Evolutionary conservation across 73 alveolate genomes (phyloP).

Genomic region (Breviolum minutum): DNA sequence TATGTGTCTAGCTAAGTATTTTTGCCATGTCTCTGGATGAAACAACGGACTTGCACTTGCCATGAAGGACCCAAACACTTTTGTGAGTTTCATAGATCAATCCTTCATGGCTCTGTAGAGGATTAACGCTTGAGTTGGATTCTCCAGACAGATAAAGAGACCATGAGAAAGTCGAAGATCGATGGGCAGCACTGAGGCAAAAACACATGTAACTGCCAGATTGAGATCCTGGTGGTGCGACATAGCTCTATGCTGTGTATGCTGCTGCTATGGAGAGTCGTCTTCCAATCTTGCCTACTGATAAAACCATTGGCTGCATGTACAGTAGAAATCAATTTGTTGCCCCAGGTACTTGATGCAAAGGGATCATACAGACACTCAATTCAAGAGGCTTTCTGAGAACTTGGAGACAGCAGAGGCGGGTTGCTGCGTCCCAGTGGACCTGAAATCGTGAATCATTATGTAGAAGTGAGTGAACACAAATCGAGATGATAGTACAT

Average conservation of each 20-base stretch:
- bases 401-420: constrained; percentile 67
- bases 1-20: constrained; percentile 2
- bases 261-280: background rate
- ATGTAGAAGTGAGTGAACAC: no score
- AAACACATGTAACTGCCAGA: constrained; percentile 77
- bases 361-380: constrained; percentile 87
- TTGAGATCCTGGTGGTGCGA: constrained; percentile 91
- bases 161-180: background rate
- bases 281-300: background rate
- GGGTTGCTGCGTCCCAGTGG: background rate
- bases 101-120: no score
- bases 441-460: no score
- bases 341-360: constrained; percentile 60
- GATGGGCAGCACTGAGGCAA: background rate
- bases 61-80: no score
- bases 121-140: background rate
- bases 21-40: background rate
- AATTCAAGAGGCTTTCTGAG: constrained; percentile 71
- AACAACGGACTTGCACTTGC: no score
- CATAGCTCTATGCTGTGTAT: no score
- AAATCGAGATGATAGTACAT: background rate
- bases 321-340: background rate
- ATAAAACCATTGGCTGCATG: background rate
- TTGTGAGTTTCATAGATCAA: no score
- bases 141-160: background rate